Conservation (phyloP, 2,329 filamentous ascomycete species). For the Triangularia verruculosa region DNA sequence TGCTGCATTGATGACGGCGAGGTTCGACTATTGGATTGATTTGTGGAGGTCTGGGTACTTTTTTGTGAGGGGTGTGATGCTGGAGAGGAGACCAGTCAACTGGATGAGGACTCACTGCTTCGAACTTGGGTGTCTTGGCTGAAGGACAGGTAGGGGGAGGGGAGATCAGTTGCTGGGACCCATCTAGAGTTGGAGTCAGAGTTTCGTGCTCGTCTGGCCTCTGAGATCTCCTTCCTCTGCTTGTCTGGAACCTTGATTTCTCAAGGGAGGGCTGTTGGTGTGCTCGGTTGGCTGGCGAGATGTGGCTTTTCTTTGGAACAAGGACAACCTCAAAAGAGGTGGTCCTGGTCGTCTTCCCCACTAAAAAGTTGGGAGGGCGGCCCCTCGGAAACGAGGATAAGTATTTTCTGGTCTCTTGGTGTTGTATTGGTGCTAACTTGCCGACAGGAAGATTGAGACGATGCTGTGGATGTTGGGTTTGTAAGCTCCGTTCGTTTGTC, state of each 20-base stretch:
- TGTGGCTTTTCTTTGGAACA: conserved; percentile 28
- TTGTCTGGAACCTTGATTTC: conserved; percentile 12
- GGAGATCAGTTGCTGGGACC: conserved; percentile 57
- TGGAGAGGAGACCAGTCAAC: conserved; percentile 13
- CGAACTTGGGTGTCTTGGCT: conserved; percentile 20
- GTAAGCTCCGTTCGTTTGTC: too few relatives aligned
- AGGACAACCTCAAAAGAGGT: conserved; percentile 38
- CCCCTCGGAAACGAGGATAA: conserved; percentile 51
- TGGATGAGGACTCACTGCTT: conserved; percentile 20
- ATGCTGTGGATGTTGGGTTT: too few relatives aligned
- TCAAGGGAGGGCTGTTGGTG: conserved; percentile 24
- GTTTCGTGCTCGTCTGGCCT: conserved; percentile 79
- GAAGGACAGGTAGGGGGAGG: conserved; percentile 23
- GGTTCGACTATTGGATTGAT: conserved; percentile 19
- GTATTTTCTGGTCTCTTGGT: conserved; percentile 31
- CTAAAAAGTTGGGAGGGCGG: conserved; percentile 50
- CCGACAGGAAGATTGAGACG: conserved; percentile 4
- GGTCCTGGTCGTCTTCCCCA: conserved; percentile 49
- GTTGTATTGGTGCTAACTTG: conserved; percentile 28
- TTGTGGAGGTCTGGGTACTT: conserved; percentile 15
- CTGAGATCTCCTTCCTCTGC: conserved; percentile 22
- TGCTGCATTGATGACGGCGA: conserved; percentile 27
- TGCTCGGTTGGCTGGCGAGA: conserved; percentile 22
- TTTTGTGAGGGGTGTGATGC: conserved; percentile 14
- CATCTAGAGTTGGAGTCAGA: conserved; percentile 94